Evolutionary conservation across 2,329 filamentous ascomycete species (phyloP).

Genomic region (Claviceps sorghi): DNA sequence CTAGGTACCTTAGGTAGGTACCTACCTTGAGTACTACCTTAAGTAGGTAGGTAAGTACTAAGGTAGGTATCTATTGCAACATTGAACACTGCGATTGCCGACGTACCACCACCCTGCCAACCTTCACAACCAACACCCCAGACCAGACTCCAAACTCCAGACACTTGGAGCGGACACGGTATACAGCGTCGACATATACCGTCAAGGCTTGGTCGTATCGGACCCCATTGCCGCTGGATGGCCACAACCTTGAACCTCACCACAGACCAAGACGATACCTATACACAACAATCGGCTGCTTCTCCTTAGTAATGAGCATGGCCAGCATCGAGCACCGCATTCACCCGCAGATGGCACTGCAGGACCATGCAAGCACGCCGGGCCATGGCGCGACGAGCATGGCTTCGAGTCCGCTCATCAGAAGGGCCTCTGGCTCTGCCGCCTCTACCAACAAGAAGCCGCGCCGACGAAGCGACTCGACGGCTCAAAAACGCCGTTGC

Average conservation of each 20-base stretch:
- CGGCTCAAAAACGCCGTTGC: conserved; percentile 54
- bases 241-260: background rate
- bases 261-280: too few species aligned
- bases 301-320: background rate
- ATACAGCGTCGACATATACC: background rate
- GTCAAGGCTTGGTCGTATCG: background rate
- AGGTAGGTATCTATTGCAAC: too few species aligned
- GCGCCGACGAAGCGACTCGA: conserved; percentile 32
- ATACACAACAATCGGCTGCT: background rate
- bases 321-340: background rate
- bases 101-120: too few species aligned
- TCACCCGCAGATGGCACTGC: background rate
- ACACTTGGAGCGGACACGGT: background rate
- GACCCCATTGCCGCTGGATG: background rate
- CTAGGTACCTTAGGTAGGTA: too few species aligned
- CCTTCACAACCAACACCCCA: background rate
- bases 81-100: too few species aligned
- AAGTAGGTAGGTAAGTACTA: too few species aligned
- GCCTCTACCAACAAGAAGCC: conserved; percentile 31
- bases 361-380: background rate
- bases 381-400: background rate
- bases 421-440: conserved; percentile 4
- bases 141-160: background rate
- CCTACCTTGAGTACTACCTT: too few species aligned
- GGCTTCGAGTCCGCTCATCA: background rate